Percentiles rank a stretch among this genome's conserved stretches.
Conservation (phyloP, 2,329 filamentous ascomycete species). For the Bipolaris oryzae region DNA sequence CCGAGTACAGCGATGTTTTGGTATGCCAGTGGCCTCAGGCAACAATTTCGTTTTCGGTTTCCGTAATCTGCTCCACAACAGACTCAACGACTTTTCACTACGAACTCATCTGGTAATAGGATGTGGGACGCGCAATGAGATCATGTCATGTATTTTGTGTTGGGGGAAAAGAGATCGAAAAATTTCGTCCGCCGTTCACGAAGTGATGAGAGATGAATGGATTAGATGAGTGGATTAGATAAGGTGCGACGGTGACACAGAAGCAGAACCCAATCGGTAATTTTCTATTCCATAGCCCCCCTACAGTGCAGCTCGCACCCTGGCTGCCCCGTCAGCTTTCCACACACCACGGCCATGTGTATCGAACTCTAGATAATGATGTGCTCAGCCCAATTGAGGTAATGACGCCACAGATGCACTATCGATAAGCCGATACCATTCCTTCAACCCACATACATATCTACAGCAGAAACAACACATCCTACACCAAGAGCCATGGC, state of each 20-base stretch:
- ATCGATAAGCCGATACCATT: slow-evolving; percentile 17
- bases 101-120: too few relatives aligned
- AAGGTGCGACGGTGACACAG: neutral
- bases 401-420: slow-evolving; percentile 10
- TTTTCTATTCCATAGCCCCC: neutral
- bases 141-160: neutral
- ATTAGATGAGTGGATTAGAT: neutral
- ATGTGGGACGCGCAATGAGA: neutral
- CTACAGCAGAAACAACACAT: neutral
- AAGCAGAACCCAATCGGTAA: neutral
- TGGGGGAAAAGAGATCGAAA: neutral
- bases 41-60: too few relatives aligned
- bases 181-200: neutral
- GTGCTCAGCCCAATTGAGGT: neutral
- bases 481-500: slow-evolving; percentile 25
- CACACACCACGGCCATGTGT: neutral
- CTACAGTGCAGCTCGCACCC: neutral
- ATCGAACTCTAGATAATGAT: neutral
- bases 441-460: neutral
- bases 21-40: too few relatives aligned
- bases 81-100: too few relatives aligned
- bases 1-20: too few relatives aligned
- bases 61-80: too few relatives aligned
- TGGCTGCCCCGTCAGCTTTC: neutral
- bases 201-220: neutral